Conservation (phyloP, 2,329 filamentous ascomycete species). For the Pestalotiopsis fici region DNA sequence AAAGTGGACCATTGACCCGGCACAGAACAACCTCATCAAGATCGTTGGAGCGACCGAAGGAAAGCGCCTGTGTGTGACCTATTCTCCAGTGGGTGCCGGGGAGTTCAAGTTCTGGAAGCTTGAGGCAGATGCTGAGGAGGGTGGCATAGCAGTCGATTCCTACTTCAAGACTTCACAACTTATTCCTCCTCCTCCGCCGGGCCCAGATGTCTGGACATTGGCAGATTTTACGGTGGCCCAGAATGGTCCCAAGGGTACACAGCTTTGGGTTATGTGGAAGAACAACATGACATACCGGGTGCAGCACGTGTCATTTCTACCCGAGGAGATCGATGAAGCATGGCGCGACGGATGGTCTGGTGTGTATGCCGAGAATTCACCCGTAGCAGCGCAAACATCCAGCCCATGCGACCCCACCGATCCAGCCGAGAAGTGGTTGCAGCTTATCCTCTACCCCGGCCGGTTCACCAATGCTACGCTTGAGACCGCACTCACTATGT, state of each 20-base stretch:
- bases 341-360: conserved; percentile 73
- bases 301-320: conserved; percentile 71
- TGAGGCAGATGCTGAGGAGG: conserved; percentile 63
- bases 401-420: conserved; percentile 67
- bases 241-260: conserved; percentile 53
- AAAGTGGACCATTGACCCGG: conserved; percentile 79
- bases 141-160: conserved; percentile 68
- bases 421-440: conserved; percentile 81
- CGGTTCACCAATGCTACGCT: conserved; percentile 79
- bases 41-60: conserved; percentile 62
- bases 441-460: conserved; percentile 80
- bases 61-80: conserved; percentile 69
- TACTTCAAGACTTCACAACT: conserved; percentile 66
- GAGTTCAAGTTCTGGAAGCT: conserved; percentile 92
- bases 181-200: conserved; percentile 69
- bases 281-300: conserved; percentile 79
- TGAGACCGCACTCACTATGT: conserved; percentile 81
- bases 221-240: conserved; percentile 71
- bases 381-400: conserved; percentile 57
- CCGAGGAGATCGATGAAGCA: conserved; percentile 60
- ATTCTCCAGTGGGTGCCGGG: conserved; percentile 82
- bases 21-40: conserved; percentile 75
- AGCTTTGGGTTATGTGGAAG: conserved; percentile 80
- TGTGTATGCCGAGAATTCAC: conserved; percentile 61
- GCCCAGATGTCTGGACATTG: conserved; percentile 77